Conservation (phyloP, 1,284 basidiomycete genomes). For the Kwoniella shivajii region DNA sequence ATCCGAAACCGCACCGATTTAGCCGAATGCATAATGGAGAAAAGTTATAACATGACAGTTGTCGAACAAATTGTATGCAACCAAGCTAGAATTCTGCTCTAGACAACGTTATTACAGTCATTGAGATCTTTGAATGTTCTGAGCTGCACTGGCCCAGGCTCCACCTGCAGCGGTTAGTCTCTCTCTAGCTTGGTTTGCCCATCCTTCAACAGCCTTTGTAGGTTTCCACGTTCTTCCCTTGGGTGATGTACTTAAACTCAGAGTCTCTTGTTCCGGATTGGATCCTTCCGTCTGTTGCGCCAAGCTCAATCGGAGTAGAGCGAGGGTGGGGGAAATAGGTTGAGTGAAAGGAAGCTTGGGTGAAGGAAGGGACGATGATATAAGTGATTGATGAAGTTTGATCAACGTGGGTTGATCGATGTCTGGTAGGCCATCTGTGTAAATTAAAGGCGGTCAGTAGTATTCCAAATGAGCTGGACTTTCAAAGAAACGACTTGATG, state of each 20-base stretch:
- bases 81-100: no score
- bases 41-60: no score
- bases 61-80: no score
- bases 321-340: constrained; percentile 16
- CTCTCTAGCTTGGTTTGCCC: constrained; percentile 5
- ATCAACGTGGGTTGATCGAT: constrained; percentile 15
- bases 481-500: no score
- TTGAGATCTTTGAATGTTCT: constrained; percentile 1
- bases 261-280: neutral
- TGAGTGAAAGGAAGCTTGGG: constrained; percentile 13
- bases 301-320: constrained; percentile 14
- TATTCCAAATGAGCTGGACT: no score
- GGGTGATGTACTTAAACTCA: neutral
- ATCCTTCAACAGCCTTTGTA: constrained; percentile 2
- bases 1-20: no score
- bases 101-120: neutral
- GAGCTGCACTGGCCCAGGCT: constrained; percentile 6
- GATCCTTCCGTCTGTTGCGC: neutral
- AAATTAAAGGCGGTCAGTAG: no score
- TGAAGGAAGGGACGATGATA: constrained; percentile 3
- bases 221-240: constrained; percentile 9
- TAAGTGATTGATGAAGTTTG: constrained; percentile 18
- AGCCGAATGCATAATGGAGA: neutral
- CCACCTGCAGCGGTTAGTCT: constrained; percentile 3
- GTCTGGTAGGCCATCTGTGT: constrained; percentile 16